These are phyloP conservation scores for Nakazawaea wickerhamii DNA, from an alignment of 805 yeast genomes.

Conservation along the genomic window DNA sequence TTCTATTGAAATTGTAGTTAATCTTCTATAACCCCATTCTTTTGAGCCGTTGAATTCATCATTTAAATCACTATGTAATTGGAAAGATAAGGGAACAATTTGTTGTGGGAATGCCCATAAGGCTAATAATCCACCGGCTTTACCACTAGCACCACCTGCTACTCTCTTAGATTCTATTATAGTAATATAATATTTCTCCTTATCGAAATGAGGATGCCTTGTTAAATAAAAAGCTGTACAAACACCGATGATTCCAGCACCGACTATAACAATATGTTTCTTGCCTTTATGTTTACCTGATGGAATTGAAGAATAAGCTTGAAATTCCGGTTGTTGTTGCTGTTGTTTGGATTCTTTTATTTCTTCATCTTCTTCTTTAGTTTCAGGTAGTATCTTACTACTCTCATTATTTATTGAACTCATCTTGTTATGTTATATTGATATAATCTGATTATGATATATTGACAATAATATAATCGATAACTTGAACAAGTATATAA, in stretches of 20 bases:
- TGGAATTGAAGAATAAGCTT: conserved; percentile 33
- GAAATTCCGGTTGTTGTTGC: conserved; percentile 9
- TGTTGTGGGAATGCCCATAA: conserved; percentile 97
- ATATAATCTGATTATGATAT: no score
- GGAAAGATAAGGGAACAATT: conserved; percentile 82
- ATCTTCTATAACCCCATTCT: conserved; percentile 90
- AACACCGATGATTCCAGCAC: conserved; percentile 95
- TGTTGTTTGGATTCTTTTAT: no score
- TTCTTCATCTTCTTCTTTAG: no score
- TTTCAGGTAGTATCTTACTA: no score
- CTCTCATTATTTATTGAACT: neutral
- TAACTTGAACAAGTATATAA: no score
- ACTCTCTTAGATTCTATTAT: conserved; percentile 84
- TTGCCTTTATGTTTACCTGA: conserved; percentile 52
- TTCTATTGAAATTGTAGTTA: conserved; percentile 81
- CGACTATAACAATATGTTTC: conserved; percentile 77
- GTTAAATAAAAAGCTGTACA: conserved; percentile 89
- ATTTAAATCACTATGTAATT: conserved; percentile 77
- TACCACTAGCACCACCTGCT: conserved; percentile 97
- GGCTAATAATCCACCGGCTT: conserved; percentile 94
- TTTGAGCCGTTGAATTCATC: conserved; percentile 74
- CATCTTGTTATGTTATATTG: neutral
- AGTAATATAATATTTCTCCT: conserved; percentile 71
- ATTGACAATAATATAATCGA: no score
- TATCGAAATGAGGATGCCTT: conserved; percentile 73